Conservation (phyloP, 306 rosid species). For the Lotus japonicus region DNA sequence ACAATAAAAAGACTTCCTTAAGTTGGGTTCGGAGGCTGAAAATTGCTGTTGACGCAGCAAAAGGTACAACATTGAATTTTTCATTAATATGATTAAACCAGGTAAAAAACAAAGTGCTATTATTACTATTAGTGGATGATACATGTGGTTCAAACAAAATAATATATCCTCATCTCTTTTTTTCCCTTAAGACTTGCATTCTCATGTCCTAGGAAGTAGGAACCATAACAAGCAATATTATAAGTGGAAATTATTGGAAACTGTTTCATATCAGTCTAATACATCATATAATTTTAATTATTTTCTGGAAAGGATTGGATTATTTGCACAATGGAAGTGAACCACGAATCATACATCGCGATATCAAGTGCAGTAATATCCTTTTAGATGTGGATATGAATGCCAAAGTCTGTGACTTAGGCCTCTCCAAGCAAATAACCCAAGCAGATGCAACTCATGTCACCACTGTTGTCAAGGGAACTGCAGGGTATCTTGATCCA, state of each 20-base stretch:
- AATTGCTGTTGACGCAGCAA: conserved; percentile 92
- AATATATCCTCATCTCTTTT: no score
- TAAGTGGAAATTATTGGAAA: no score
- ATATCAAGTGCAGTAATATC: conserved; percentile 86
- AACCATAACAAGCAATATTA: no score
- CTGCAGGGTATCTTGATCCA: conserved; percentile 94
- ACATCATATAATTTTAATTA: background rate
- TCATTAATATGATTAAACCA: no score
- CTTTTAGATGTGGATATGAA: conserved; percentile 86
- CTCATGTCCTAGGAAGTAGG: no score
- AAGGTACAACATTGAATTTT: conserved; percentile 44
- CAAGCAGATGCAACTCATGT: conserved; percentile 83
- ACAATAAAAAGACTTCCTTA: conserved; percentile 45
- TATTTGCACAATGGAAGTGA: conserved; percentile 88
- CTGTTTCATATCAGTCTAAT: background rate
- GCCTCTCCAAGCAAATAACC: conserved; percentile 78
- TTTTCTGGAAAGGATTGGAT: conserved; percentile 58
- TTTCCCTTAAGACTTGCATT: no score
- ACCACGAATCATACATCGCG: conserved; percentile 91
- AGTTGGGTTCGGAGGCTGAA: conserved; percentile 95
- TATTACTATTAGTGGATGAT: no score
- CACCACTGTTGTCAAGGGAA: conserved; percentile 91
- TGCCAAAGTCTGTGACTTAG: conserved; percentile 90
- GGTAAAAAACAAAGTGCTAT: no score
- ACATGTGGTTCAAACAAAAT: no score